Conservation (phyloP, 1,284 basidiomycete genomes). For the Tilletia setariae region DNA sequence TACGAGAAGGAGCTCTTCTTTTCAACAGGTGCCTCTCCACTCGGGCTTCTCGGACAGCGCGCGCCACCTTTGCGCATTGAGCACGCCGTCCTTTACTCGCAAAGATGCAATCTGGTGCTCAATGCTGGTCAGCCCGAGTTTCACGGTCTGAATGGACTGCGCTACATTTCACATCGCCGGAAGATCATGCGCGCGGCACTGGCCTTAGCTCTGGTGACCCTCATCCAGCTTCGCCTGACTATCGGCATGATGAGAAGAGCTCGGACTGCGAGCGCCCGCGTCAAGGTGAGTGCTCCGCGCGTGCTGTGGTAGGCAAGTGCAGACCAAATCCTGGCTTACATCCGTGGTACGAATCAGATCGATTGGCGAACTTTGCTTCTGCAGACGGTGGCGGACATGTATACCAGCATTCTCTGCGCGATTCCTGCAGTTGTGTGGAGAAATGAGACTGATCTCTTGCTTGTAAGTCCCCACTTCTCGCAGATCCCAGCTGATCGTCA, state of each 20-base stretch:
- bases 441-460: conserved; percentile 9
- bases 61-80: neutral
- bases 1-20: conserved; percentile 12
- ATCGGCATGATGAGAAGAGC: conserved; percentile 7
- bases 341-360: neutral
- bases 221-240: neutral
- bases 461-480: neutral
- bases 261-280: neutral
- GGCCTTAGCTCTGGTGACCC: neutral
- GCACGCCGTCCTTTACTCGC: neutral
- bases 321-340: neutral
- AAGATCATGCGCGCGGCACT: conserved; percentile 10
- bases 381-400: conserved; percentile 11
- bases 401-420: conserved; percentile 7
- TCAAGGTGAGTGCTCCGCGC: neutral
- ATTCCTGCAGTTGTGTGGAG: conserved; percentile 8
- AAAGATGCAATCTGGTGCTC: conserved; percentile 2
- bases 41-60: neutral
- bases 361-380: conserved; percentile 7
- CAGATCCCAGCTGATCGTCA: neutral
- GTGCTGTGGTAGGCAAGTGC: neutral
- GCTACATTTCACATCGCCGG: neutral
- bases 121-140: neutral
- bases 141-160: neutral
- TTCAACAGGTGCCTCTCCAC: neutral